Evolutionary conservation across 2,329 filamentous ascomycete species (phyloP).

Genomic region (Cercospora sojina): DNA sequence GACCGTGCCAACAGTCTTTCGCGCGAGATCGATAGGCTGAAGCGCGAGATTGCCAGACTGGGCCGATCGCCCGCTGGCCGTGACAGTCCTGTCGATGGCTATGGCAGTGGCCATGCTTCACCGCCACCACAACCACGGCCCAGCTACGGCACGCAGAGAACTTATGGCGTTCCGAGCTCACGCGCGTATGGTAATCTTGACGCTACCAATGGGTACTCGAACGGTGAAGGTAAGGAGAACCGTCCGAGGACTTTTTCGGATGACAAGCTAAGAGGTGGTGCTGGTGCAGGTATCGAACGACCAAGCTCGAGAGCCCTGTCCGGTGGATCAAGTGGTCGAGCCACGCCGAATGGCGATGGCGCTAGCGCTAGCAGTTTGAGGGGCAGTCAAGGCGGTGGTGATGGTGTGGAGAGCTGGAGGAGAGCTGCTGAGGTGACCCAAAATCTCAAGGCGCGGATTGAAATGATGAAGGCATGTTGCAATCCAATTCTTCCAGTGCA

Average conservation of each 20-base stretch:
- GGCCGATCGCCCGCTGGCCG: slow-evolving; percentile 51
- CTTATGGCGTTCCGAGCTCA: slow-evolving; percentile 26
- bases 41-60: slow-evolving; percentile 70
- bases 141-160: slow-evolving; percentile 27
- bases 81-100: slow-evolving; percentile 30
- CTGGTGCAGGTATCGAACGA: slow-evolving; percentile 17
- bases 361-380: slow-evolving; percentile 10
- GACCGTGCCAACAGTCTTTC: slow-evolving; percentile 79
- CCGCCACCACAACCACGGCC: slow-evolving; percentile 18
- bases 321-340: slow-evolving; percentile 36
- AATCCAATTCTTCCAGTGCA: neutral
- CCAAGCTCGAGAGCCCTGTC: slow-evolving; percentile 25
- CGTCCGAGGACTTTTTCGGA: slow-evolving; percentile 14
- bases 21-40: slow-evolving; percentile 87
- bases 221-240: slow-evolving; percentile 51
- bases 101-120: slow-evolving; percentile 20
- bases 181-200: slow-evolving; percentile 18
- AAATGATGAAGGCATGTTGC: slow-evolving; percentile 81
- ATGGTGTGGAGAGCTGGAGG: slow-evolving; percentile 89
- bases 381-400: slow-evolving; percentile 31
- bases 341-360: slow-evolving; percentile 47
- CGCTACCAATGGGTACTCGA: slow-evolving; percentile 8
- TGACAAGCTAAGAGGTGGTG: slow-evolving; percentile 28
- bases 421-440: slow-evolving; percentile 95
- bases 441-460: slow-evolving; percentile 93